These are phyloP conservation scores for Isatis tinctoria DNA, from an alignment of 345 rosid genomes.

Conservation along the genomic window DNA sequence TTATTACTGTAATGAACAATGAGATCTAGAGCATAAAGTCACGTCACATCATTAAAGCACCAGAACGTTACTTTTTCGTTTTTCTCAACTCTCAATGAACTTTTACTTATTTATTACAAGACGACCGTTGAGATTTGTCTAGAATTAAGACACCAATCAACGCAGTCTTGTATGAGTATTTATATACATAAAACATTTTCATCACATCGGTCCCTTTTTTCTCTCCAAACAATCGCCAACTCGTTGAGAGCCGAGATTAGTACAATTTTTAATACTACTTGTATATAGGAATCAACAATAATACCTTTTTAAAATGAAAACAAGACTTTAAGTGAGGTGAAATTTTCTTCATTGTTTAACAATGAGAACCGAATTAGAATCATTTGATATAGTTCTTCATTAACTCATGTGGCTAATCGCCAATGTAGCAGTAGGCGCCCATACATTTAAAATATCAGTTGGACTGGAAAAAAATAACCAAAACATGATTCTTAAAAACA, in stretches of 20 bases:
- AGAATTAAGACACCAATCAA: slow-evolving; percentile 9
- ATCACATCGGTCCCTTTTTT: not conserved
- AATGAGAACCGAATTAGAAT: not conserved
- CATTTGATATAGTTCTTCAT: not conserved
- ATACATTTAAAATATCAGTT: not conserved
- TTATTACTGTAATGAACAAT: not conserved
- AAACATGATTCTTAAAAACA: not conserved
- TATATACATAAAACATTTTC: not conserved
- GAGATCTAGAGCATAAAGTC: slow-evolving; percentile 17
- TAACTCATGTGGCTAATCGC: not conserved
- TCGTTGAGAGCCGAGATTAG: not conserved
- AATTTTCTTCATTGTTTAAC: not conserved
- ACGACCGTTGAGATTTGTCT: slow-evolving; percentile 36
- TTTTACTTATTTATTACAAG: slow-evolving; percentile 25
- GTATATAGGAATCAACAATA: not conserved
- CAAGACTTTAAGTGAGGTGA: not conserved
- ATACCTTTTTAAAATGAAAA: not conserved
- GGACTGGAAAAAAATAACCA: not conserved
- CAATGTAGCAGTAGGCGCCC: not conserved
- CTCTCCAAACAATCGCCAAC: not conserved
- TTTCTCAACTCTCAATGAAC: slow-evolving; percentile 14
- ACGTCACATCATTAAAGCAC: slow-evolving; percentile 29
- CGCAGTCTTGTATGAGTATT: not conserved
- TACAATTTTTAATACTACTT: too few species aligned
- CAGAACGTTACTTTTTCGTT: slow-evolving; percentile 21